Percentiles rank a stretch among this genome's conserved stretches.
Evolutionary conservation across 2,329 filamentous ascomycete species (phyloP).

Genomic region (Cryphonectria japonica): DNA sequence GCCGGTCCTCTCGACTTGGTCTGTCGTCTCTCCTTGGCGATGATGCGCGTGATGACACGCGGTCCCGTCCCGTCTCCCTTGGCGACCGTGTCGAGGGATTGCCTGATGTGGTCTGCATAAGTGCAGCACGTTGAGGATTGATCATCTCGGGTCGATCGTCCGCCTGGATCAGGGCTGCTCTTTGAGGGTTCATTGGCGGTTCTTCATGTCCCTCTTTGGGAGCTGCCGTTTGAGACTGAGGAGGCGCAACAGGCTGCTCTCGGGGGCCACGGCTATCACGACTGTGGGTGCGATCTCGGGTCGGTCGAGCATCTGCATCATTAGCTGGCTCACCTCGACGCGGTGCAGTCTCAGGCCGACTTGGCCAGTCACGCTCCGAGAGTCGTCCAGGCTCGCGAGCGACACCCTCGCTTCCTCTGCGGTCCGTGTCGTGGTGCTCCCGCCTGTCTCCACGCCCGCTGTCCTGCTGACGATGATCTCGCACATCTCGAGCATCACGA

Average conservation of each 20-base stretch:
- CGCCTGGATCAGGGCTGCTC: conserved; percentile 53
- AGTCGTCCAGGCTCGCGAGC: conserved; percentile 42
- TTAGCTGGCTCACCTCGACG: conserved; percentile 42
- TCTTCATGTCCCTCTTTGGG: conserved; percentile 44
- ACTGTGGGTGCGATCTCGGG: conserved; percentile 43
- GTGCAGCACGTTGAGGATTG: conserved; percentile 53
- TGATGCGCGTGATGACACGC: conserved; percentile 44
- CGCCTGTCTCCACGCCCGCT: conserved; percentile 32
- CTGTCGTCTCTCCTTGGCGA: conserved; percentile 56
- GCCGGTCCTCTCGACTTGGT: conserved; percentile 50
- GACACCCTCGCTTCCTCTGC: conserved; percentile 45
- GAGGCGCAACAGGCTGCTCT: conserved; percentile 28
- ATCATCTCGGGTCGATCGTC: conserved; percentile 45
- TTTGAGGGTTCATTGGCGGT: conserved; percentile 59
- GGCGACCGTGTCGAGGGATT: conserved; percentile 41
- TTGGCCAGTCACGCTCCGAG: conserved; percentile 45
- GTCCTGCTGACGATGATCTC: conserved; percentile 34
- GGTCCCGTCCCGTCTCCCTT: conserved; percentile 52
- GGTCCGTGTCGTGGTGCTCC: conserved; percentile 49
- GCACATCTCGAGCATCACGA: conserved; percentile 38
- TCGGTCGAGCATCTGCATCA: conserved; percentile 37
- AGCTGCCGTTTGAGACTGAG: conserved; percentile 30
- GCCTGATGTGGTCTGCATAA: conserved; percentile 47
- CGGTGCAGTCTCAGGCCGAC: conserved; percentile 37
- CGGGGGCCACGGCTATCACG: conserved; percentile 34